Conservation (phyloP, 352 stramenopile species). For the Globisporangium nunn region DNA sequence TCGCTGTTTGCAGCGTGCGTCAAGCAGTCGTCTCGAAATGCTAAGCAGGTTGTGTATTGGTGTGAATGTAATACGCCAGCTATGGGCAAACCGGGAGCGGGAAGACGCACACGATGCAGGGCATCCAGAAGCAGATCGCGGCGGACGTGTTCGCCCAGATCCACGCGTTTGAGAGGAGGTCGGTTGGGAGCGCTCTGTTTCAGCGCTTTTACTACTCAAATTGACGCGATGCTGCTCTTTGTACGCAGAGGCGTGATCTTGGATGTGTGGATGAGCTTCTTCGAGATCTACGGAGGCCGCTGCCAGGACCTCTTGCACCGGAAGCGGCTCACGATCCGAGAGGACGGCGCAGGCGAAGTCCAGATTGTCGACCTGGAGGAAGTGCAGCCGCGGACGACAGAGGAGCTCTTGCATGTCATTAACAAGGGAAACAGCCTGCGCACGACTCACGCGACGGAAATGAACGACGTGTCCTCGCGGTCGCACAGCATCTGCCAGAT, state of each 20-base stretch:
- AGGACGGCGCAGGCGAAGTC: constrained; percentile 92
- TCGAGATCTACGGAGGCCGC: constrained; percentile 97
- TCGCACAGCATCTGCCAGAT: constrained; percentile 96
- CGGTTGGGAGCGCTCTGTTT: not conserved
- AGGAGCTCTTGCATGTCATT: constrained; percentile 92
- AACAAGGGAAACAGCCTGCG: constrained; percentile 88
- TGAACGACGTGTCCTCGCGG: constrained; percentile 93
- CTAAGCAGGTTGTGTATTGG: not conserved
- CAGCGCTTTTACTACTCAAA: no score
- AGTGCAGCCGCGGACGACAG: constrained; percentile 78
- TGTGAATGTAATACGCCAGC: constrained; percentile 6
- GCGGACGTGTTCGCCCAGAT: constrained; percentile 70
- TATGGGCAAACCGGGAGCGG: constrained; percentile 92
- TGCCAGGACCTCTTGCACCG: constrained; percentile 92
- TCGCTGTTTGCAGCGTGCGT: not conserved
- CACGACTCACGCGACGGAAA: constrained; percentile 94
- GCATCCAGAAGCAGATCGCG: constrained; percentile 74
- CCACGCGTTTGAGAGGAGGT: constrained; percentile 42
- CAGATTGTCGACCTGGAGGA: constrained; percentile 94
- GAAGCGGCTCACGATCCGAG: constrained; percentile 88
- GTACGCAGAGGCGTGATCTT: constrained; percentile 42
- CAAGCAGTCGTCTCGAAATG: not conserved
- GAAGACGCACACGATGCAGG: constrained; percentile 94
- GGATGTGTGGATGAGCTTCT: constrained; percentile 91
- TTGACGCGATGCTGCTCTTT: not conserved